Evolutionary conservation across 495 filamentous ascomycete species (phyloP).

Genomic region (Penicillium desertorum): DNA sequence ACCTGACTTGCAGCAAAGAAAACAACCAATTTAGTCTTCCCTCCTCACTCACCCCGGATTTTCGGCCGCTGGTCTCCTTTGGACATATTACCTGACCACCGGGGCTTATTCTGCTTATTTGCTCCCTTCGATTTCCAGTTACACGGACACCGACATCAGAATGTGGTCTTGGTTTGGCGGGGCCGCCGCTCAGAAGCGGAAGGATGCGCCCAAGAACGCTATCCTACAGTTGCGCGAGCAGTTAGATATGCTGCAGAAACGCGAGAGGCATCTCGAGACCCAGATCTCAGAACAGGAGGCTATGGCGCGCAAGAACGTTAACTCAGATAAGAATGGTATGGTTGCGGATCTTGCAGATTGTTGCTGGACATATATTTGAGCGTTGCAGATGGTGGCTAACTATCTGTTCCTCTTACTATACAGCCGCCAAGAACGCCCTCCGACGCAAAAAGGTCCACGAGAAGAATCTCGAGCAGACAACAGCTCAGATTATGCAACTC

Average conservation of each 20-base stretch:
- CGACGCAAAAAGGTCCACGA: slow-evolving; percentile 93
- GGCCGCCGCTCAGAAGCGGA: slow-evolving; percentile 74
- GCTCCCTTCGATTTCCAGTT: not conserved
- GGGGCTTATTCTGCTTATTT: not conserved
- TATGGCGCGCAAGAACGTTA: slow-evolving; percentile 86
- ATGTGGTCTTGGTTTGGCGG: slow-evolving; percentile 90
- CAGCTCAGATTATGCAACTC: slow-evolving; percentile 82
- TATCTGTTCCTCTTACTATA: slow-evolving; percentile 8
- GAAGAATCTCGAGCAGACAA: slow-evolving; percentile 85
- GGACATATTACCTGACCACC: slow-evolving; percentile 1
- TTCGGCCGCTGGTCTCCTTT: slow-evolving; percentile 11
- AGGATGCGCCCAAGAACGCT: slow-evolving; percentile 94
- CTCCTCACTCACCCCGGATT: slow-evolving; percentile 9
- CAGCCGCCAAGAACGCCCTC: slow-evolving; percentile 88
- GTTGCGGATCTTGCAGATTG: not conserved
- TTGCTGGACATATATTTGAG: not conserved
- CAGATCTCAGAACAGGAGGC: slow-evolving; percentile 93
- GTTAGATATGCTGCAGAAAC: slow-evolving; percentile 96
- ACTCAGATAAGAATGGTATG: slow-evolving; percentile 84
- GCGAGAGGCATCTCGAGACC: slow-evolving; percentile 83
- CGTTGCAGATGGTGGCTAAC: slow-evolving; percentile 5
- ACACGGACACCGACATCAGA: slow-evolving; percentile 1
- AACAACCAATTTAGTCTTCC: slow-evolving; percentile 10
- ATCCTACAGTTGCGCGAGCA: slow-evolving; percentile 85
- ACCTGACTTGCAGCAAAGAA: slow-evolving; percentile 23